Conservation (phyloP, 495 filamentous ascomycete species). For the Glutinoglossum americanum region DNA sequence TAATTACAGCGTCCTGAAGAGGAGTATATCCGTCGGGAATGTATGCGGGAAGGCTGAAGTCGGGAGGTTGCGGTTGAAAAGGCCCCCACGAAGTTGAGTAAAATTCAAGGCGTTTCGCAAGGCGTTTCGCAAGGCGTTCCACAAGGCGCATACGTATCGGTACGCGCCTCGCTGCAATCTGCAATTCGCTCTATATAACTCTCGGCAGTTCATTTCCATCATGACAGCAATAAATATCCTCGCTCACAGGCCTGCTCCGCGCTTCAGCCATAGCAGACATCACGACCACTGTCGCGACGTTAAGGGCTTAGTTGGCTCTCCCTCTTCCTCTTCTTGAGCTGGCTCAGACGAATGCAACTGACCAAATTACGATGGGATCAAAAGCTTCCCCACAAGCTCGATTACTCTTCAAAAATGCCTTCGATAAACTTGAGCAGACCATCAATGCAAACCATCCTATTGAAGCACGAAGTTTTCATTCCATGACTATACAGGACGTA, state of each 20-base stretch:
- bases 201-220: no score
- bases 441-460: background rate
- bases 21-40: background rate
- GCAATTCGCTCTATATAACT: no score
- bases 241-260: background rate
- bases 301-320: no score
- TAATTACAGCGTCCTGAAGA: background rate
- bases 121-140: background rate
- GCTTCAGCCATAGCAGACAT: no score
- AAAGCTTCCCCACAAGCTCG: background rate
- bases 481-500: background rate
- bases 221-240: no score
- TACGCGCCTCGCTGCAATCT: no score
- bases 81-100: background rate
- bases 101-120: background rate
- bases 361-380: background rate
- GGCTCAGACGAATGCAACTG: no score
- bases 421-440: background rate
- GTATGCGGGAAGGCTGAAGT: no score
- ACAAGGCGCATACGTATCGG: no score
- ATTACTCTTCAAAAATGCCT: background rate
- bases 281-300: no score
- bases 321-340: no score
- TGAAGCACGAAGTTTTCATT: background rate
- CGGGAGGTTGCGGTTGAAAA: no score